Percentiles rank a stretch among this genome's conserved stretches.
Evolutionary conservation across 2,329 filamentous ascomycete genomes (phyloP).

Genomic region (Teratosphaeria viscida): DNA sequence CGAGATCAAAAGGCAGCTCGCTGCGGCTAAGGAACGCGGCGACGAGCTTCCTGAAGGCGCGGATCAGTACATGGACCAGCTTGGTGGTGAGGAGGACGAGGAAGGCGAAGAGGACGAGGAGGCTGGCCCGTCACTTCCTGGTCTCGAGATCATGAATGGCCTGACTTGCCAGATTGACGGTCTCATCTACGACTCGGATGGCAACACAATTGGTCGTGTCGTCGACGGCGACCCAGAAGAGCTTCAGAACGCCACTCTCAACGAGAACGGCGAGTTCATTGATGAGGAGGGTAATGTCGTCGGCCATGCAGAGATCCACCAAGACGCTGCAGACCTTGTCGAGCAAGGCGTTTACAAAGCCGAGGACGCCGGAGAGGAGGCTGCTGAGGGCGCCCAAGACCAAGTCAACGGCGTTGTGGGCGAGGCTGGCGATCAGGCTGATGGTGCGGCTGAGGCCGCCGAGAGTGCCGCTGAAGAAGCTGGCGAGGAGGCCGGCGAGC

Average conservation of each 20-base stretch:
- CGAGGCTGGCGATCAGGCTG: slow-evolving; percentile 14
- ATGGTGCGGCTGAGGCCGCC: slow-evolving; percentile 22
- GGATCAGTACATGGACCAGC: slow-evolving; percentile 23
- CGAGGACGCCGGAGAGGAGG: slow-evolving; percentile 25
- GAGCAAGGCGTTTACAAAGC: slow-evolving; percentile 36
- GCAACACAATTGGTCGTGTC: slow-evolving; percentile 39
- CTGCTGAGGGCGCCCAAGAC: slow-evolving; percentile 10
- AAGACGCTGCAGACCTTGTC: slow-evolving; percentile 31
- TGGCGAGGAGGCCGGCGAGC: slow-evolving; percentile 20
- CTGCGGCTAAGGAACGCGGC: slow-evolving; percentile 28
- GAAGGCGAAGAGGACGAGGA: slow-evolving; percentile 18
- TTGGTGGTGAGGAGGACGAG: slow-evolving; percentile 14
- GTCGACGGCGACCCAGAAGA: slow-evolving; percentile 38
- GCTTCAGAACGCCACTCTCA: slow-evolving; percentile 39
- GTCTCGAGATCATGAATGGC: slow-evolving; percentile 37
- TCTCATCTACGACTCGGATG: slow-evolving; percentile 41
- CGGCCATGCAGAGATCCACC: slow-evolving; percentile 41
- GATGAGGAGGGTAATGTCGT: slow-evolving; percentile 45
- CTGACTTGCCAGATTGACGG: slow-evolving; percentile 37
- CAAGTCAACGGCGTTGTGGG: slow-evolving; percentile 13
- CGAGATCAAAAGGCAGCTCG: slow-evolving; percentile 31
- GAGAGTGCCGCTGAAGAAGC: slow-evolving; percentile 19
- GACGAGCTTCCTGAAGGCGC: slow-evolving; percentile 26
- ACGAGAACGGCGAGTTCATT: slow-evolving; percentile 45
- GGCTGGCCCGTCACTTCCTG: slow-evolving; percentile 27